Base-by-base conservation (phyloP, 257 asterid species). In the Misopates orontium region DNA sequence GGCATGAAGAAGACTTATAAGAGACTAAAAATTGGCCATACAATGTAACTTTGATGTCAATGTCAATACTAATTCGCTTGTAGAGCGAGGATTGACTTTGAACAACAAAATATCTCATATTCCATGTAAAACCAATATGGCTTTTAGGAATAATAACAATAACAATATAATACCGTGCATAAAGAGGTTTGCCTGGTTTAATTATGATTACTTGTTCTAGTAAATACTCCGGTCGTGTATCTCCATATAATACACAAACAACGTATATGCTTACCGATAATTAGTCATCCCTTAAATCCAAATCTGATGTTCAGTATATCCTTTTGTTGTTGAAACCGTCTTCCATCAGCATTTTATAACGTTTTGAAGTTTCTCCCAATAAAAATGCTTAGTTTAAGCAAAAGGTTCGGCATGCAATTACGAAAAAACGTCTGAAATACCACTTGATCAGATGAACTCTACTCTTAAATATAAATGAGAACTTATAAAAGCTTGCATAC, bases 401-500 rank as follows among this genome's bases (percentile, higher is more conserved):
- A 24, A 19, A 50, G 49, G 49, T 63, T 25, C 16, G 5, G 18
- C 58, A 25, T 63, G 28, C 13, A 36, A 18, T 16, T 31, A 62
- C 1, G 21, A 64, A 64, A 50, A 21, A n/a, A 44, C 42, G 18
- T 51, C 39, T 21, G 32, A 48, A 31, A 50, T 28, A 15, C 11
- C 14, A 64, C 31, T 13, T 10, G 19, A n/a, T 15, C 11, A 21
- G 45, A 40, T 36, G 6, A 4, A 36, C 42, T 5, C 42, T 36
- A 36, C 42, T 36, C 8, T 47, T 39, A 62, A 25, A 49, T 16
- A 25, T 47, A 48, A 45, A 15, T 48, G 25, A 25, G 8, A 24
- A 62, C 45, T 62, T 45, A 40, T n/a, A 28, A 48, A 62, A 48
- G 24, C n/a, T 47, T 17, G 57, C 52, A 36, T 39, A 65, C 20